phyloP scores from a whole-genome alignment of 2,329 filamentous ascomycete species.

The Cladobotryum protrusum region DNA sequence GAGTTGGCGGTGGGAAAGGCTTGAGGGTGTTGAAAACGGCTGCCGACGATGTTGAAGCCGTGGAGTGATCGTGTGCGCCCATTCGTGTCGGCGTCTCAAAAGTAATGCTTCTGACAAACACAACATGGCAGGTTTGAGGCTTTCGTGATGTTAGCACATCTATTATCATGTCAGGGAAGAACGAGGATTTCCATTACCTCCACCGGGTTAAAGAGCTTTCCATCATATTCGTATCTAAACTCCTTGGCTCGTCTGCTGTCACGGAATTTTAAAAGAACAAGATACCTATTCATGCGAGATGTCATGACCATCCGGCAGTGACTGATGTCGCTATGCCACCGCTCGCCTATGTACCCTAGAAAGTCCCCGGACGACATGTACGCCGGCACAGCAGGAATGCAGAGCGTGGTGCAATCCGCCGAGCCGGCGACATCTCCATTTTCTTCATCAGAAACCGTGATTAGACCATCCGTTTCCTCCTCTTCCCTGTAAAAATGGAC shows the following conservation, averaged over 20 bases:
- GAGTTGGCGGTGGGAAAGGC: conserved; percentile 63
- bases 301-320: conserved; percentile 96
- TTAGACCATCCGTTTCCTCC: conserved; percentile 61
- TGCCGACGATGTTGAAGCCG: conserved; percentile 40
- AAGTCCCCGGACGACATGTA: conserved; percentile 91
- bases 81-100: conserved; percentile 59
- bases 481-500: conserved; percentile 90
- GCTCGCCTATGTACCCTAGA: conserved; percentile 83
- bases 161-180: background rate
- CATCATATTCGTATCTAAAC: conserved; percentile 86
- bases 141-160: conserved; percentile 12
- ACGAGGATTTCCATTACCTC: conserved; percentile 49
- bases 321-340: conserved; percentile 77
- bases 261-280: conserved; percentile 92
- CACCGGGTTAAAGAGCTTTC: conserved; percentile 86
- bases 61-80: conserved; percentile 53
- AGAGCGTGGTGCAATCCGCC: conserved; percentile 79
- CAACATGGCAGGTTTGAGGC: conserved; percentile 91
- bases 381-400: conserved; percentile 88
- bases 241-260: conserved; percentile 64
- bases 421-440: conserved; percentile 24
- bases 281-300: conserved; percentile 79
- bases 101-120: conserved; percentile 88
- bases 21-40: conserved; percentile 42
- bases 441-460: conserved; percentile 15